Evolutionary conservation across 805 yeast genomes (phyloP), one percentile per base, ranked within the genome.

Genomic region (Metschnikowia aberdeeniae): DNA sequence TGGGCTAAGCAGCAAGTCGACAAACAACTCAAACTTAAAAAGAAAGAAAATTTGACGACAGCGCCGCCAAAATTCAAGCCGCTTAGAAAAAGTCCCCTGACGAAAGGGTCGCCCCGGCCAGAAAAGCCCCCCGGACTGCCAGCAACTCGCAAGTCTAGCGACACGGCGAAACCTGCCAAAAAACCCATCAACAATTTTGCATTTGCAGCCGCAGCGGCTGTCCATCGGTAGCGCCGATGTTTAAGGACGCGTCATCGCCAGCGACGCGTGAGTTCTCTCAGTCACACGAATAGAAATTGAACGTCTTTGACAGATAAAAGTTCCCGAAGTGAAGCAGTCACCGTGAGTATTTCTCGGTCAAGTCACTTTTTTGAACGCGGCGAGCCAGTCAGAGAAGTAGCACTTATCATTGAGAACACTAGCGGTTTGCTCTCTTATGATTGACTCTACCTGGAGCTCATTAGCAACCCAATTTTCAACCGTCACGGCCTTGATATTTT

Each of bases 1-100:
- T 76, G 77, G 51, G 86, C 89, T 2, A 81, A 84, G 53, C 80
- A 82, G 40, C 56, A 82, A 55, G 64, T 50, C 33, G 54, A 50
- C 32, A 48, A 46, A 34, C 47, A 47, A 20, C 26, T 34, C 38
- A 38, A 28, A 33, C 34, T 37, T 10, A 42, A 31, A 14, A 45
- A 34, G 12, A 35, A 35, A 13, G 22, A 27, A 30, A 22, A 14
- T 9, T 27, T 24, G 30, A 19, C 19, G 6, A 26, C 6, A 13
- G 34, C 33, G 27, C 33, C 34, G 27, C 26, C 40, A 10, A 37
- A 37, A 29, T 11, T n/a, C 20, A 37, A 37, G 27, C 27, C 34
- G 14, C 14, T 24, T 26, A 37, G 20, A n/a, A 37, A 37, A 29
- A 19, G 13, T 4, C 12, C 33, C 8, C 24, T 30, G 9, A n/a